phyloP scores from a whole-genome alignment of 257 asterid species.

The Cruciata laevipes region DNA sequence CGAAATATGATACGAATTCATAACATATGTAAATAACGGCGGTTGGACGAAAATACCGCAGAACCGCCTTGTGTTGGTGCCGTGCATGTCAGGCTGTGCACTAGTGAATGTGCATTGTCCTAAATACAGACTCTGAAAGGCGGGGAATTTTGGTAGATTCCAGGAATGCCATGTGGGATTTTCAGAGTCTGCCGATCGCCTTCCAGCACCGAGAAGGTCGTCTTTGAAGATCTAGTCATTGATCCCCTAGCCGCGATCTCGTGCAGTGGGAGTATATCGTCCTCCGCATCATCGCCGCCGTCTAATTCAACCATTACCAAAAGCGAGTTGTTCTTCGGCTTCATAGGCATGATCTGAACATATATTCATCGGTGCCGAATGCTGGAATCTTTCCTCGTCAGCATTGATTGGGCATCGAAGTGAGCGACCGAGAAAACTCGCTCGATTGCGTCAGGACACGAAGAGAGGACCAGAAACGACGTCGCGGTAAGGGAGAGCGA shows the following conservation, averaged over 20 bases:
- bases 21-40: too few relatives aligned
- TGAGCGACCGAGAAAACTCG: conserved; percentile 39
- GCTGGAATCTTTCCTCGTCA: conserved; percentile 51
- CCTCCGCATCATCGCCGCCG: conserved; percentile 45
- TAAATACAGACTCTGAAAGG: too few relatives aligned
- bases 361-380: conserved; percentile 70
- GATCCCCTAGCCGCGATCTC: conserved; percentile 70
- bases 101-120: too few relatives aligned
- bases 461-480: conserved; percentile 11
- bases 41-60: too few relatives aligned
- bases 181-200: conserved; percentile 83
- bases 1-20: too few relatives aligned
- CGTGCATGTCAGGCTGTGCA: too few relatives aligned
- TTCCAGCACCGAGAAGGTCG: conserved; percentile 68
- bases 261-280: conserved; percentile 83
- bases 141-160: too few relatives aligned
- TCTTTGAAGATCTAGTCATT: conserved; percentile 31
- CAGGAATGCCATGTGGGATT: too few relatives aligned
- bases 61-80: too few relatives aligned
- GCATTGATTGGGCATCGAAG: conserved; percentile 52
- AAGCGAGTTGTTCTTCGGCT: conserved; percentile 26
- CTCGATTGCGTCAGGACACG: conserved; percentile 19
- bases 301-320: conserved; percentile 27
- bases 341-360: conserved; percentile 55
- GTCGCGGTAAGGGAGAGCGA: conserved; percentile 33